These are phyloP conservation scores for Sapria himalayana DNA, from an alignment of 345 rosid species.

Conservation along the genomic window DNA sequence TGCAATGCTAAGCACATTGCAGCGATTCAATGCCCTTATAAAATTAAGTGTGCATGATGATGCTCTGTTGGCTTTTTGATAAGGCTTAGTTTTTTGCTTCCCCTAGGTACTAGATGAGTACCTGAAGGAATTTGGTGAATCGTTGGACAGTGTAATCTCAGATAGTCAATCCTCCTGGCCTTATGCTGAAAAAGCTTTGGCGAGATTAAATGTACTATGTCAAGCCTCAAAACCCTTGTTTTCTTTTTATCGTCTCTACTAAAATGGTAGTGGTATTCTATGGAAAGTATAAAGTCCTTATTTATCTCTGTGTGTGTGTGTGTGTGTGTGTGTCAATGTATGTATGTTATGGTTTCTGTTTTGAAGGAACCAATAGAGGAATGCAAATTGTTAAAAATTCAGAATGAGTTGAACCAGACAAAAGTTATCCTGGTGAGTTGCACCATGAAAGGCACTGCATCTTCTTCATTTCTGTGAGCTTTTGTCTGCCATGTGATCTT, in stretches of 20 bases:
- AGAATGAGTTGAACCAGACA: constrained; percentile 94
- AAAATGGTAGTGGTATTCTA: too few species aligned
- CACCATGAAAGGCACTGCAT: not conserved
- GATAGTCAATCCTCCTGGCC: constrained; percentile 66
- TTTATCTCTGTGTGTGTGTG: too few species aligned
- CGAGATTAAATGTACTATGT: constrained; percentile 49
- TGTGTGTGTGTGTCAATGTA: too few species aligned
- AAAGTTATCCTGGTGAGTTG: constrained; percentile 85
- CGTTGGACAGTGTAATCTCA: constrained; percentile 51
- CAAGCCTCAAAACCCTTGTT: too few species aligned
- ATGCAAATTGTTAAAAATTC: constrained; percentile 75
- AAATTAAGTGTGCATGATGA: too few species aligned
- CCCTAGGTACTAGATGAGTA: constrained; percentile 89
- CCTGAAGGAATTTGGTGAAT: constrained; percentile 69
- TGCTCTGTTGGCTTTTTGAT: too few species aligned
- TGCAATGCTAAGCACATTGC: too few species aligned
- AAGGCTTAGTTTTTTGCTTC: too few species aligned
- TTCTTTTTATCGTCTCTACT: constrained; percentile 4
- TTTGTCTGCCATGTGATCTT: not conserved
- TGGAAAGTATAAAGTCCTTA: too few species aligned
- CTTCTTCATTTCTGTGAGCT: not conserved
- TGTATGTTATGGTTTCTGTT: not conserved
- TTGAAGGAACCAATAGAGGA: not conserved
- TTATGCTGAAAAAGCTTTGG: constrained; percentile 52
- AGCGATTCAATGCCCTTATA: too few species aligned